Conservation (phyloP, 1,284 basidiomycete genomes). For the Cryptococcus sp. region DNA sequence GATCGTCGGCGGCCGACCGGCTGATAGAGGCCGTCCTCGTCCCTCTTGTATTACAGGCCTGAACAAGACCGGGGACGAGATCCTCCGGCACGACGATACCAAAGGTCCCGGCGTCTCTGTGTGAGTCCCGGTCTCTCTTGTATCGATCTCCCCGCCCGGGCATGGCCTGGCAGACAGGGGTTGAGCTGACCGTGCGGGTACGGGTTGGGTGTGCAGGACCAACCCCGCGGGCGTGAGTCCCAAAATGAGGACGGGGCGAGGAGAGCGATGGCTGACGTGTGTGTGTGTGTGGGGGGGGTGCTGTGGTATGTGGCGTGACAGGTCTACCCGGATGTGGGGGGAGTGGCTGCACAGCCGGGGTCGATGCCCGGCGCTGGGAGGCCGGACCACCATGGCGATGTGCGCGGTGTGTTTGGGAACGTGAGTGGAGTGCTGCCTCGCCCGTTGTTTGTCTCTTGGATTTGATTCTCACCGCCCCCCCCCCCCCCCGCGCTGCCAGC, state of each 20-base stretch:
- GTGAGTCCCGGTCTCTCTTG: conserved; percentile 29
- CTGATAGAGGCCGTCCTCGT: background rate
- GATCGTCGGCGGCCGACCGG: too few relatives aligned
- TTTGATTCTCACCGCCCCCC: background rate
- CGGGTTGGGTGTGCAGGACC: conserved; percentile 13
- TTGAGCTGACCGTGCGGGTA: background rate
- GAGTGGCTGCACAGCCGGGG: conserved; percentile 21
- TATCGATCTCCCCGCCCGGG: too few relatives aligned
- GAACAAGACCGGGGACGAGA: conserved; percentile 34
- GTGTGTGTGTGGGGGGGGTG: background rate
- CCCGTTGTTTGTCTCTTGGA: background rate
- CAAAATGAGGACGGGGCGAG: too few relatives aligned
- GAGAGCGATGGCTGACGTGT: too few relatives aligned
- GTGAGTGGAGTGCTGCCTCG: conserved; percentile 18
- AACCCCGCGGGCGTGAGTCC: conserved; percentile 37
- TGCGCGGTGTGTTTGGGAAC: conserved; percentile 35
- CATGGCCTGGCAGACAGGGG: too few relatives aligned
- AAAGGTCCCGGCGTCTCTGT: conserved; percentile 34
- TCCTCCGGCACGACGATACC: conserved; percentile 30
- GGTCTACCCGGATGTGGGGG: conserved; percentile 32
- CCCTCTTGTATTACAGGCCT: background rate
- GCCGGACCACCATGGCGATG: conserved; percentile 31
- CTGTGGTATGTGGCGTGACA: conserved; percentile 4
- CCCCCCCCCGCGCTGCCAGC: conserved; percentile 17
- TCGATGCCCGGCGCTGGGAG: conserved; percentile 35